Evolutionary conservation across 2,329 filamentous ascomycete genomes (phyloP), one percentile per base, ranked within the genome.

Genomic region (Xylaria sp.): DNA sequence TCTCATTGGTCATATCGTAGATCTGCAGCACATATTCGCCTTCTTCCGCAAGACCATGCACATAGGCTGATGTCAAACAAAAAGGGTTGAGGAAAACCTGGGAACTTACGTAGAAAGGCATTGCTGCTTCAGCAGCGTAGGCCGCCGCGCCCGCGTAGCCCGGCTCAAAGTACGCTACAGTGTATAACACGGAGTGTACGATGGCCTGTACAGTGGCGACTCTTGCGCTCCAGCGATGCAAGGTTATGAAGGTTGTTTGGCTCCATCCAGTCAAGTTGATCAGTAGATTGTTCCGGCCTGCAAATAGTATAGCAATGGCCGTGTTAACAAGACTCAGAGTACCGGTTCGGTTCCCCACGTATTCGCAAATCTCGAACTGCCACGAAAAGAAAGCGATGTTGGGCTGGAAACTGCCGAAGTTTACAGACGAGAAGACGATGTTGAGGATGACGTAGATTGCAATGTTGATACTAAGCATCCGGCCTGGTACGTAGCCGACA

Each of bases 261-360:
- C 71, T 75, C 77, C 77, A 78, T 41, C 74, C 68, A 1, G 76
- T 78, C 6, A 77, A 36, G 9, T 54, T 69, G 33, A 78, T 62
- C n/a, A 78, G 67, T 0, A 77, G 13, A 48, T 76, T 78, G 55
- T 78, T 78, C 3, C 77, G 74, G 1, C 76, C 71, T 1, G 75
- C 72, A 51, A 77, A 78, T 13, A 78, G 64, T 57, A 77, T 64
- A 9, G 76, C 71, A 3, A 77, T 69, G 8, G 71, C 59, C 54
- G 75, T 62, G 43, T 78, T 78, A 20, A 75, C 76, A 23, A 78
- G 69, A 36, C 73, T 73, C 3, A 76, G 61, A 36, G 66, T 63
- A 1, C 72, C 75, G 69, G 71, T 78, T 74, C 15, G 79, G 33
- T 76, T 76, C 46, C 78, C 76, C 10, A 81, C 68, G 10, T 76